These are phyloP conservation scores for Podaxis rugospora DNA, from an alignment of 768 basidiomycete species.

Conservation along the genomic window DNA sequence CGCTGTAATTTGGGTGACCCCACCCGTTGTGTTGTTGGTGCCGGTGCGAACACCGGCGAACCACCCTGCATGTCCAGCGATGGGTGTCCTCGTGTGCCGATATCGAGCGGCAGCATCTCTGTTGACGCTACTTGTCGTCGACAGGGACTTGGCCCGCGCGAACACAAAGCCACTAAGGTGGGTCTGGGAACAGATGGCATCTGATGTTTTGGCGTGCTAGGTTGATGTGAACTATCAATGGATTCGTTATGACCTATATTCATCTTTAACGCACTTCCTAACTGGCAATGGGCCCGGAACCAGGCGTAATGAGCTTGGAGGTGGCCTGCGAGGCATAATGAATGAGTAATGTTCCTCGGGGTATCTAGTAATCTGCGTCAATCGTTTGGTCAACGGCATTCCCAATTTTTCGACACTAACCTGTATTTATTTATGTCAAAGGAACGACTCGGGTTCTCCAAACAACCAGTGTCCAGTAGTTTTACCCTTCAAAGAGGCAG, in stretches of 20 bases:
- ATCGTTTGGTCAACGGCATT: background rate
- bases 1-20: slow-evolving; percentile 23
- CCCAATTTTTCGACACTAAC: background rate
- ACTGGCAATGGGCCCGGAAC: slow-evolving; percentile 56
- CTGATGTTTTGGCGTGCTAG: slow-evolving; percentile 53
- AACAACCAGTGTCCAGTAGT: slow-evolving; percentile 5
- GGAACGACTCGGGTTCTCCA: background rate
- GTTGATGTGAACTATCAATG: background rate
- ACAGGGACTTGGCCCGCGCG: background rate
- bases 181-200: slow-evolving; percentile 66
- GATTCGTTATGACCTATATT: slow-evolving; percentile 11
- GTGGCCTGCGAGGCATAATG: slow-evolving; percentile 62
- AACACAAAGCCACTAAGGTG: slow-evolving; percentile 23
- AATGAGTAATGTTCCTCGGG: background rate
- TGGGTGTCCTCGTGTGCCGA: background rate
- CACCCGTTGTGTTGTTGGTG: slow-evolving; percentile 14
- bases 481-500: background rate
- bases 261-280: slow-evolving; percentile 33
- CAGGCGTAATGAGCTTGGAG: slow-evolving; percentile 63
- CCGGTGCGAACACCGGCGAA: slow-evolving; percentile 14
- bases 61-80: background rate
- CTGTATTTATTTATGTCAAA: background rate
- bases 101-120: background rate
- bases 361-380: slow-evolving; percentile 1
- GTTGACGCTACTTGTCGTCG: slow-evolving; percentile 2